Conservation (phyloP, 73 alveolate species). For the Paraurostyla sp. region DNA sequence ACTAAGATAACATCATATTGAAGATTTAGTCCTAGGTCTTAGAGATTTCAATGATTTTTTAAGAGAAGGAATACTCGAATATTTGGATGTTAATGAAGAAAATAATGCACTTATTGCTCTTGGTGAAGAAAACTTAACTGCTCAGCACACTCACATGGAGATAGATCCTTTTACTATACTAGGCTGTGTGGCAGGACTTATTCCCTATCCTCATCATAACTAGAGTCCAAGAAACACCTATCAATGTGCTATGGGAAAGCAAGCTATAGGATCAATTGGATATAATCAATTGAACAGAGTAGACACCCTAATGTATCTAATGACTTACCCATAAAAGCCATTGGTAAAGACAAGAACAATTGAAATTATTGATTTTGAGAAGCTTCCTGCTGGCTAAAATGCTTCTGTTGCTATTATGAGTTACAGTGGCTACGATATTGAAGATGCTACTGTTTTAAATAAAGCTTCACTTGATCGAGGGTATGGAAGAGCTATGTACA, state of each 20-base stretch:
- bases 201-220: constrained; percentile 99
- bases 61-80: constrained; percentile 92
- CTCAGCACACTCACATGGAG: constrained; percentile 98
- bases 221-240: constrained; percentile 99
- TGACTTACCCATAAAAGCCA: constrained; percentile 98
- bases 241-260: constrained; percentile 99
- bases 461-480: constrained; percentile 99
- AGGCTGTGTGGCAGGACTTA: constrained; percentile 93
- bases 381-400: constrained; percentile 99
- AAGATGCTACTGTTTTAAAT: constrained; percentile 98
- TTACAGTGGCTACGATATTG: constrained; percentile 99
- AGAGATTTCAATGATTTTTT: constrained; percentile 89
- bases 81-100: constrained; percentile 99
- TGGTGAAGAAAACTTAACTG: constrained; percentile 81
- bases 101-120: constrained; percentile 98
- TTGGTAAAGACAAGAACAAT: constrained; percentile 96
- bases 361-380: constrained; percentile 95
- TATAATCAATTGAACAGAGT: constrained; percentile 90
- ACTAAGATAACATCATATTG: constrained; percentile 83
- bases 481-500: constrained; percentile 93
- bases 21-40: constrained; percentile 79
- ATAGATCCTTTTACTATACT: constrained; percentile 98
- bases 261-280: constrained; percentile 98
- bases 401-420: constrained; percentile 99
- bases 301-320: constrained; percentile 95